Conservation (phyloP, 441 rosid genomes). For the Brassica balearica region DNA sequence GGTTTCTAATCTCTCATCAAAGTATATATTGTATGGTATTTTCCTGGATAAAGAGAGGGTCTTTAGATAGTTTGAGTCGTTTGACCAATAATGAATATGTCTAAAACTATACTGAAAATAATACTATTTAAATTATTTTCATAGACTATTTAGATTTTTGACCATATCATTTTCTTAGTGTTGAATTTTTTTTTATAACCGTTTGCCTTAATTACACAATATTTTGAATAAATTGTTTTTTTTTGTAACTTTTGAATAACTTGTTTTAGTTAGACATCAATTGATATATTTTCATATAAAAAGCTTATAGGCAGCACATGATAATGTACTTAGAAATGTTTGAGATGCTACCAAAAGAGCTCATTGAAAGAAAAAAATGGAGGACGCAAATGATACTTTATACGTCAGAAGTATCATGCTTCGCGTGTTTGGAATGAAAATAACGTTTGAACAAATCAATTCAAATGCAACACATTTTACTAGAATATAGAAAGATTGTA, state of each 20-base stretch:
- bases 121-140: neutral
- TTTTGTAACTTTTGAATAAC: too few relatives aligned
- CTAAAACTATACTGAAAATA: neutral
- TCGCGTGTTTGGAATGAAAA: constrained; percentile 12
- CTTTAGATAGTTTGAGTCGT: too few relatives aligned
- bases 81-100: neutral
- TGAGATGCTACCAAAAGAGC: neutral
- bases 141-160: neutral
- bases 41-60: constrained; percentile 6
- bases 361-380: neutral
- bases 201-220: neutral
- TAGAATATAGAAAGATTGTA: neutral
- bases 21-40: neutral
- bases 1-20: neutral
- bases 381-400: neutral
- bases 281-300: neutral
- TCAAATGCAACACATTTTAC: neutral
- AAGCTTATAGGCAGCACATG: neutral
- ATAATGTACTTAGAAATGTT: neutral
- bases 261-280: neutral
- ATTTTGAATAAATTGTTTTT: neutral
- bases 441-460: constrained; percentile 9
- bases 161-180: neutral
- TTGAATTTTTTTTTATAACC: neutral
- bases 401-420: neutral